Conservation (phyloP, 768 basidiomycete species). For the Boletus tomentosulus region DNA sequence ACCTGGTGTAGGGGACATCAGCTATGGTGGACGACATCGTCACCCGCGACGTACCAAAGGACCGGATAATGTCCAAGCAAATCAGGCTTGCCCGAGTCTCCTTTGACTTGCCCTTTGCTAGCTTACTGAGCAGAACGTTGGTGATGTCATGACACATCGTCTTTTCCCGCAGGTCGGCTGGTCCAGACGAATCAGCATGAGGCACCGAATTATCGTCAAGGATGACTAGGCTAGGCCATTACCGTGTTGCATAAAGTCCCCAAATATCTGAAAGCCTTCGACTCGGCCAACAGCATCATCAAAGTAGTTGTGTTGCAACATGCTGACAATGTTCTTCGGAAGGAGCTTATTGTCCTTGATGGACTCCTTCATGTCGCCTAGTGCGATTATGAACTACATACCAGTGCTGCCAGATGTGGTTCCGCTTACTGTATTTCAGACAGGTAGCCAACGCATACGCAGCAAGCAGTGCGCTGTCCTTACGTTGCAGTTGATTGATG, state of each 20-base stretch:
- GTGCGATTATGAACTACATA: neutral
- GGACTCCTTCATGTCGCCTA: slow-evolving; percentile 14
- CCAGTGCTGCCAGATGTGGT: neutral
- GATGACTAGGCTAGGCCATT: neutral
- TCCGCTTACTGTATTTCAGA: slow-evolving; percentile 13
- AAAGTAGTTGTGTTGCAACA: slow-evolving; percentile 23
- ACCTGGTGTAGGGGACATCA: slow-evolving; percentile 6
- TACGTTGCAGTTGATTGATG: slow-evolving; percentile 12
- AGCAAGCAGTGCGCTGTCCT: slow-evolving; percentile 15
- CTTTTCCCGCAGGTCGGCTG: slow-evolving; percentile 13
- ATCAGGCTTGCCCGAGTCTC: slow-evolving; percentile 21
- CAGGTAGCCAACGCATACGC: slow-evolving; percentile 19
- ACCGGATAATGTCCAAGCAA: slow-evolving; percentile 19
- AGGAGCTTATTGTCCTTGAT: slow-evolving; percentile 7
- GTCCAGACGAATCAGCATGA: neutral
- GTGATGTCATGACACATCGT: slow-evolving; percentile 14
- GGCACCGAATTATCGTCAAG: neutral
- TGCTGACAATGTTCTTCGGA: slow-evolving; percentile 17
- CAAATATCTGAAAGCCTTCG: slow-evolving; percentile 25
- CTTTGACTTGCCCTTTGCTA: slow-evolving; percentile 8
- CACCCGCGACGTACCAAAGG: slow-evolving; percentile 10
- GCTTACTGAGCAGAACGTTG: slow-evolving; percentile 12
- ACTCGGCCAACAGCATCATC: slow-evolving; percentile 23
- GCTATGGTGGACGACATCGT: neutral
- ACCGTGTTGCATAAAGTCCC: slow-evolving; percentile 20